Percentiles rank a stretch among this genome's conserved stretches.
phyloP scores from a whole-genome alignment of 352 stramenopile species.

The Elongisporangium senticosum region DNA sequence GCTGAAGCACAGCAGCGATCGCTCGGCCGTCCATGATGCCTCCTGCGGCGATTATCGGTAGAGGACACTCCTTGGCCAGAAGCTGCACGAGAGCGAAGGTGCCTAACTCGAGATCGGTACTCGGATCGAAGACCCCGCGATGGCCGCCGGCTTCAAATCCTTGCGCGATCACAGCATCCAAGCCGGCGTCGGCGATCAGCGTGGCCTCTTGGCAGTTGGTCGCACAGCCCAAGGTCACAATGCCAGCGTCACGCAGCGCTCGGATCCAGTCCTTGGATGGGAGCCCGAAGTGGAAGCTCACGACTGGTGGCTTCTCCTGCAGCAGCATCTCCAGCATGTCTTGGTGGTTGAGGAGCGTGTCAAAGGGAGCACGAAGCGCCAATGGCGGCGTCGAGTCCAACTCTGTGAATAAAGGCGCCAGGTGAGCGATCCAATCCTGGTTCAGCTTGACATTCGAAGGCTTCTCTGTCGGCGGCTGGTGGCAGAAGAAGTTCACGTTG shows the following conservation, averaged over 20 bases:
- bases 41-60: slow-evolving; percentile 52
- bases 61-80: slow-evolving; percentile 23
- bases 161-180: slow-evolving; percentile 52
- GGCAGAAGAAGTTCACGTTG: slow-evolving; percentile 67
- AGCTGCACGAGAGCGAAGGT: slow-evolving; percentile 49
- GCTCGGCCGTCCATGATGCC: slow-evolving; percentile 46
- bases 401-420: slow-evolving; percentile 32
- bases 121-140: slow-evolving; percentile 38
- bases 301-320: slow-evolving; percentile 41
- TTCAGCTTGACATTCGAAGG: slow-evolving; percentile 5
- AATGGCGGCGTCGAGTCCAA: slow-evolving; percentile 13
- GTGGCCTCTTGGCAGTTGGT: slow-evolving; percentile 36
- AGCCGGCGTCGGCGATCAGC: slow-evolving; percentile 8
- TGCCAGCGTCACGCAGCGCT: slow-evolving; percentile 30
- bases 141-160: slow-evolving; percentile 56
- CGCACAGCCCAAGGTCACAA: slow-evolving; percentile 35
- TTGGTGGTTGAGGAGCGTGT: slow-evolving; percentile 24
- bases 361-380: slow-evolving; percentile 12
- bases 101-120: slow-evolving; percentile 15
- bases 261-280: slow-evolving; percentile 19
- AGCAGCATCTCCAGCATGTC: slow-evolving; percentile 38
- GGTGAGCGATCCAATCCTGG: slow-evolving; percentile 26
- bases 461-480: slow-evolving; percentile 14
- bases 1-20: slow-evolving; percentile 25
- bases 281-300: slow-evolving; percentile 68